A percentile compares a stretch with the other conserved stretches of the same genome.
These are phyloP conservation scores for Hylodesmum podocarpum DNA, from an alignment of 306 rosid species.

Conservation along the genomic window DNA sequence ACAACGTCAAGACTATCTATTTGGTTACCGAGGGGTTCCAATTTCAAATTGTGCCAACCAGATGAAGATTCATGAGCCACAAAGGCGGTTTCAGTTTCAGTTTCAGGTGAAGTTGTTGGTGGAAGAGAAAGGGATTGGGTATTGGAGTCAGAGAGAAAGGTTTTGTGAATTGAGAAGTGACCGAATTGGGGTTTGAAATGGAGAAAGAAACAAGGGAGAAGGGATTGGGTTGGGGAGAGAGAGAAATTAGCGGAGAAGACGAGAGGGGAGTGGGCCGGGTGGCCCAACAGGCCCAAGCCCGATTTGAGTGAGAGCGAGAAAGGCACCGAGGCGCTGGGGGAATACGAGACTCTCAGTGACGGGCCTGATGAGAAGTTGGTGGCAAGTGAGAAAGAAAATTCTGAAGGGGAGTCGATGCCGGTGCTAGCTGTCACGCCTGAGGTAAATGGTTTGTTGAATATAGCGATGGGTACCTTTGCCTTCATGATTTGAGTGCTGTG, in stretches of 20 bases:
- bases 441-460: constrained; percentile 62
- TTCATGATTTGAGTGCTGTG: constrained; percentile 38
- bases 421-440: constrained; percentile 56
- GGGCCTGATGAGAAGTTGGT: constrained; percentile 66
- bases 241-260: constrained; percentile 66
- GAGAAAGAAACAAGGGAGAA: constrained; percentile 62
- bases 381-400: constrained; percentile 67
- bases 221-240: constrained; percentile 44
- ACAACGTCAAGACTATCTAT: no score
- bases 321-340: constrained; percentile 52
- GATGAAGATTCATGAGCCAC: constrained; percentile 45
- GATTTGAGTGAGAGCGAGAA: constrained; percentile 79
- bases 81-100: no score
- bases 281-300: constrained; percentile 79
- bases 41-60: constrained; percentile 69
- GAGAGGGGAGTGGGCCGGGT: constrained; percentile 73
- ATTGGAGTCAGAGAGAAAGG: constrained; percentile 48
- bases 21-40: constrained; percentile 58
- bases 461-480: constrained; percentile 68
- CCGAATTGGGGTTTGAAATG: constrained; percentile 80
- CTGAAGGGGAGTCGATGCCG: constrained; percentile 38
- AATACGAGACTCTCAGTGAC: constrained; percentile 50
- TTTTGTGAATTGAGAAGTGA: constrained; percentile 58
- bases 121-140: constrained; percentile 32
- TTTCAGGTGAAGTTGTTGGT: neutral